A percentile compares a stretch with the other conserved stretches of the same genome.
Evolutionary conservation across 2,329 filamentous ascomycete species (phyloP).

Genomic region (Curvularia eragrostidis): DNA sequence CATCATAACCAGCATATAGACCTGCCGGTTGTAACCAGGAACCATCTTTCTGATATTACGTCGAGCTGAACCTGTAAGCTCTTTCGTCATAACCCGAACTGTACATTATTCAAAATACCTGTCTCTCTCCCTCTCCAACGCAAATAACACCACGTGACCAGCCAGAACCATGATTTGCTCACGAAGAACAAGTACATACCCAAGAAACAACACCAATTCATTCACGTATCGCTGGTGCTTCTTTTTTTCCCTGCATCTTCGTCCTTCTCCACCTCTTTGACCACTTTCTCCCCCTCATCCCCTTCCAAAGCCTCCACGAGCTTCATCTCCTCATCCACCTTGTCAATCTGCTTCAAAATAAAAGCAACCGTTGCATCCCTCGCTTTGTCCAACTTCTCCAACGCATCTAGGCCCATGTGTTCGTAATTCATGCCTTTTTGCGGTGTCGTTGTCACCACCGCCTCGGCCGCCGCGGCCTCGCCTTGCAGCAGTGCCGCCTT

Average conservation of each 20-base stretch:
- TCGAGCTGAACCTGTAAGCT: background rate
- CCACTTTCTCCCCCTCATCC: slow-evolving; percentile 22
- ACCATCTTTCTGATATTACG: no score
- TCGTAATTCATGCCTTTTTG: slow-evolving; percentile 51
- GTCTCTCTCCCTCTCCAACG: background rate
- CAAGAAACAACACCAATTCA: background rate
- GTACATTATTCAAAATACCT: no score
- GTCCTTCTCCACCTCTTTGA: slow-evolving; percentile 4
- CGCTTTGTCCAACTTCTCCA: slow-evolving; percentile 56
- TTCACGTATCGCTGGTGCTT: slow-evolving; percentile 11
- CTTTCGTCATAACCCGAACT: background rate
- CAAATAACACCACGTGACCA: background rate
- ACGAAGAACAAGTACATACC: background rate
- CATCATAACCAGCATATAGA: no score
- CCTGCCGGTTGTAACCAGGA: no score
- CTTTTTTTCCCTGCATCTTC: background rate
- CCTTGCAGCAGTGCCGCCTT: slow-evolving; percentile 43
- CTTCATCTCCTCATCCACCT: slow-evolving; percentile 53
- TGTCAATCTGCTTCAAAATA: slow-evolving; percentile 61
- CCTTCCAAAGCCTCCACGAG: slow-evolving; percentile 33
- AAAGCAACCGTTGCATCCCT: slow-evolving; percentile 61
- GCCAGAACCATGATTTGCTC: no score
- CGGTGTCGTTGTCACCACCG: slow-evolving; percentile 39
- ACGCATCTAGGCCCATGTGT: slow-evolving; percentile 50
- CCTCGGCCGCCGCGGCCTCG: slow-evolving; percentile 23